A percentile compares a stretch with the other conserved stretches of the same genome.
Conservation (phyloP, 768 basidiomycete species). For the Leucosporidium scottii region DNA sequence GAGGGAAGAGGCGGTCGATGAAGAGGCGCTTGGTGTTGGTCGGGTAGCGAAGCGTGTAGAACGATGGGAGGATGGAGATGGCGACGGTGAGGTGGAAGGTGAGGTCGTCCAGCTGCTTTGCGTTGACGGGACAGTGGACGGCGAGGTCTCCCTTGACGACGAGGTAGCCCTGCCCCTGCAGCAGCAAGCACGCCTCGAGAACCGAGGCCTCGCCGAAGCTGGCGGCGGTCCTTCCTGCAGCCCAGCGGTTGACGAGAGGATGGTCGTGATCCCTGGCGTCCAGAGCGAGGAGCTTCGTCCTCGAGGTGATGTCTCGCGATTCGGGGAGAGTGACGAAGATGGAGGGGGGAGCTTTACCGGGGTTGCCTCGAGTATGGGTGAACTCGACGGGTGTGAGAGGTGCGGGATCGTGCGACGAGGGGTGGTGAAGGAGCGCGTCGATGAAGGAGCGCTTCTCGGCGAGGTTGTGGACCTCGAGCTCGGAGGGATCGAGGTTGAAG, state of each 20-base stretch:
- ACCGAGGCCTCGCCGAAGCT: too few relatives aligned
- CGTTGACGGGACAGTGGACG: not conserved
- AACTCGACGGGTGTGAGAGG: not conserved
- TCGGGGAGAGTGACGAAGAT: not conserved
- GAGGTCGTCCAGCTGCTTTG: not conserved
- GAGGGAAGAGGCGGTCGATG: conserved; percentile 16
- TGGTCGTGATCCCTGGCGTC: not conserved
- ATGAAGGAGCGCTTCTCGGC: not conserved
- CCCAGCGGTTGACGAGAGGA: too few relatives aligned
- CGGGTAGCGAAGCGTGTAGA: conserved; percentile 2
- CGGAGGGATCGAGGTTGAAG: too few relatives aligned
- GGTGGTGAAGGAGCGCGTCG: not conserved
- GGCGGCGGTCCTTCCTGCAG: too few relatives aligned
- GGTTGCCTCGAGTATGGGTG: not conserved
- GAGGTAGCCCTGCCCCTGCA: too few relatives aligned
- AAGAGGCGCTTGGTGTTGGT: conserved; percentile 17
- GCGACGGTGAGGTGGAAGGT: conserved; percentile 5
- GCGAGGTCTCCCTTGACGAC: not conserved
- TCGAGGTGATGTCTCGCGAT: not conserved
- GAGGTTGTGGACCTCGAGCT: too few relatives aligned
- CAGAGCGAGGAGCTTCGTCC: not conserved
- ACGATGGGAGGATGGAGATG: not conserved
- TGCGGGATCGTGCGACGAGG: not conserved
- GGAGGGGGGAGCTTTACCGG: not conserved
- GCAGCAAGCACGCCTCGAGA: too few relatives aligned